These are phyloP conservation scores for Leishmania tarentolae DNA, from an alignment of 208 protist species.

Conservation along the genomic window DNA sequence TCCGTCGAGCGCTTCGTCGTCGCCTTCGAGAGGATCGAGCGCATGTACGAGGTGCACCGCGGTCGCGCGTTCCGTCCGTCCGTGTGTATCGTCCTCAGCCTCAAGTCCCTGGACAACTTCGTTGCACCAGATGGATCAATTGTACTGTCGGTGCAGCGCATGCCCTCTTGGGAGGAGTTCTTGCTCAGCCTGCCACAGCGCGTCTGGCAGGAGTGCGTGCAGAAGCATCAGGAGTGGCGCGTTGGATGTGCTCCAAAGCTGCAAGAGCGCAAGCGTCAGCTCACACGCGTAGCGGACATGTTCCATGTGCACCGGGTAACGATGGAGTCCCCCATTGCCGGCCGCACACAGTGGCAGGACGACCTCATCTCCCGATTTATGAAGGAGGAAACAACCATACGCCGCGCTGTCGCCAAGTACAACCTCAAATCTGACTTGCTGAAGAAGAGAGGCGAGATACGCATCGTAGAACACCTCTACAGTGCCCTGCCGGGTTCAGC, in stretches of 20 bases:
- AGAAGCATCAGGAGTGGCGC: conserved; percentile 76
- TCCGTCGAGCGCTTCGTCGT: conserved; percentile 79
- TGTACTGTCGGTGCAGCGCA: conserved; percentile 66
- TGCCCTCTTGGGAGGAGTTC: conserved; percentile 80
- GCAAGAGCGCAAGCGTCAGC: conserved; percentile 59
- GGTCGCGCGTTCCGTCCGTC: conserved; percentile 63
- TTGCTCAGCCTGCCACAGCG: conserved; percentile 66
- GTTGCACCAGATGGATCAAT: conserved; percentile 79
- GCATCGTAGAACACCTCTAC: conserved; percentile 51
- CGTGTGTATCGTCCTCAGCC: conserved; percentile 72
- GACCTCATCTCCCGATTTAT: conserved; percentile 57
- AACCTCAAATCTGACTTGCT: conserved; percentile 73
- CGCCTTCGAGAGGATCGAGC: conserved; percentile 77
- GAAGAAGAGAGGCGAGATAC: conserved; percentile 67
- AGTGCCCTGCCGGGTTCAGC: conserved; percentile 36
- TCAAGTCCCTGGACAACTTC: conserved; percentile 58
- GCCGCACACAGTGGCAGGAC: conserved; percentile 61
- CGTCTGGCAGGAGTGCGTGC: conserved; percentile 73
- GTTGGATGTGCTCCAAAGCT: conserved; percentile 68
- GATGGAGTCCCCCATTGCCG: conserved; percentile 56
- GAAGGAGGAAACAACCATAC: conserved; percentile 76
- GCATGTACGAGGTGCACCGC: conserved; percentile 80
- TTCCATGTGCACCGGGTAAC: conserved; percentile 67
- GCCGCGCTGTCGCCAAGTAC: conserved; percentile 72
- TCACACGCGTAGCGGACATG: conserved; percentile 67